Evolutionary conservation across 495 filamentous ascomycete genomes (phyloP).

Genomic region (Tuber calosporum): DNA sequence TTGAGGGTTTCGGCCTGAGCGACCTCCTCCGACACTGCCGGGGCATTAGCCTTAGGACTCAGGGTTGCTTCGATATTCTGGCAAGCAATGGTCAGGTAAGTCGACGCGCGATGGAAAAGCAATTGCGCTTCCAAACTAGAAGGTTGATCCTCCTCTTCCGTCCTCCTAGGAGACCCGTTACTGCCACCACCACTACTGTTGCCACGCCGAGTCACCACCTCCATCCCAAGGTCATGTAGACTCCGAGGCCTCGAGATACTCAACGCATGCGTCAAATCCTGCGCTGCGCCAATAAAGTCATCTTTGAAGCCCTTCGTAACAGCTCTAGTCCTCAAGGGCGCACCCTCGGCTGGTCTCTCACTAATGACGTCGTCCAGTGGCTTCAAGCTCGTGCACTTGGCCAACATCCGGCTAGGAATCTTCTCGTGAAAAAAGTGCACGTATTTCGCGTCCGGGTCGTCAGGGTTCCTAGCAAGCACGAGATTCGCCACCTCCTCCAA

Average conservation of each 20-base stretch:
- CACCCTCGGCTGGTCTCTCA: constrained; percentile 55
- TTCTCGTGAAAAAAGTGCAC: constrained; percentile 86
- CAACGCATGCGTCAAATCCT: constrained; percentile 61
- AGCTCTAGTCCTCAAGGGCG: constrained; percentile 62
- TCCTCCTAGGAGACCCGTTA: constrained; percentile 45
- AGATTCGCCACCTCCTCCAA: constrained; percentile 69
- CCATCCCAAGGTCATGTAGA: constrained; percentile 45
- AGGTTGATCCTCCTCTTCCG: constrained; percentile 64
- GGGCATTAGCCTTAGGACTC: constrained; percentile 16
- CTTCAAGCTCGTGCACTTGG: constrained; percentile 60
- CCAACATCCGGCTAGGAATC: constrained; percentile 68
- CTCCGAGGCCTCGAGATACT: constrained; percentile 52
- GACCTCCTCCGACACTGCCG: constrained; percentile 22
- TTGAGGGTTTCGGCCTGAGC: constrained; percentile 46
- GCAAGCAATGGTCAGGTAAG: constrained; percentile 63
- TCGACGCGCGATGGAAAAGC: constrained; percentile 67
- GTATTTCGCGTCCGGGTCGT: constrained; percentile 65
- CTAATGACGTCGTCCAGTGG: constrained; percentile 60
- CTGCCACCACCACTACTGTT: constrained; percentile 42
- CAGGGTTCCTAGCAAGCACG: constrained; percentile 58
- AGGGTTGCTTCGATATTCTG: constrained; percentile 55
- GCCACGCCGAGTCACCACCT: constrained; percentile 48
- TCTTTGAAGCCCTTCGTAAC: constrained; percentile 69
- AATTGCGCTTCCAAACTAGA: constrained; percentile 65
- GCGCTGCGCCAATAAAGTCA: constrained; percentile 59